Evolutionary conservation across 2,329 filamentous ascomycete genomes (phyloP), one percentile per base, ranked within the genome.

Genomic region (Cladosporium cucumerinum): DNA sequence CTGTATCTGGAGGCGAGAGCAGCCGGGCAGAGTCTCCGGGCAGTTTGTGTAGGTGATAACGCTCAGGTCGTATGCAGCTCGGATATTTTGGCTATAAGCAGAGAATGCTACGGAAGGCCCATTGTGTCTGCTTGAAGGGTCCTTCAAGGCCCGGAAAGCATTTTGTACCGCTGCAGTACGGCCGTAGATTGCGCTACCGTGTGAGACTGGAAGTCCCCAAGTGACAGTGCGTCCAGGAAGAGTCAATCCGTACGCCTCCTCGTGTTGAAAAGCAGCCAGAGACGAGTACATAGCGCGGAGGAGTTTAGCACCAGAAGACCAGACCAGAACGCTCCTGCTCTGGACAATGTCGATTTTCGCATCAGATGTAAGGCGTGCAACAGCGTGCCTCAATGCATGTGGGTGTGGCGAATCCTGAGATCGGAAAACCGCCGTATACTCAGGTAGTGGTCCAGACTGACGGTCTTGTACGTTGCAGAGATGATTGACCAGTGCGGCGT

Each of bases 261-360:
- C 69, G 18, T 69, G 65, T 54, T 66, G 51, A 30, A 70, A 26
- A 12, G 57, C 57, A 23, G 65, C 52, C 25, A 69, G 23, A 10
- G 51, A 64, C 0, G 65, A 64, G 43, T 52, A 64, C 4, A 36
- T 36, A 8, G 54, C 61, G 32, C 52, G 54, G n/a, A 51, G 26
- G n/a, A 58, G 18, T 23, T 46, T 21, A 1, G 26, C 16, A 12
- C 43, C 61, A n/a, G 54, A 36, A 2, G 43, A 32, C 61, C 61
- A 65, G 8, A 65, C 58, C 21, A 66, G 61, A n/a, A 70, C 62
- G 10, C 48, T 67, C 7, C 69, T 49, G 43, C 69, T 68, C 39
- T 69, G 68, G 6, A 70, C 36, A 7, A 70, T 28, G 46, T 69
- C 65, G 16, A 69, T 61, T 49, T 69, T 69, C 21, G 32, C 26